Evolutionary conservation across 768 basidiomycete genomes (phyloP).

Genomic region (Lentinula guzmanii): DNA sequence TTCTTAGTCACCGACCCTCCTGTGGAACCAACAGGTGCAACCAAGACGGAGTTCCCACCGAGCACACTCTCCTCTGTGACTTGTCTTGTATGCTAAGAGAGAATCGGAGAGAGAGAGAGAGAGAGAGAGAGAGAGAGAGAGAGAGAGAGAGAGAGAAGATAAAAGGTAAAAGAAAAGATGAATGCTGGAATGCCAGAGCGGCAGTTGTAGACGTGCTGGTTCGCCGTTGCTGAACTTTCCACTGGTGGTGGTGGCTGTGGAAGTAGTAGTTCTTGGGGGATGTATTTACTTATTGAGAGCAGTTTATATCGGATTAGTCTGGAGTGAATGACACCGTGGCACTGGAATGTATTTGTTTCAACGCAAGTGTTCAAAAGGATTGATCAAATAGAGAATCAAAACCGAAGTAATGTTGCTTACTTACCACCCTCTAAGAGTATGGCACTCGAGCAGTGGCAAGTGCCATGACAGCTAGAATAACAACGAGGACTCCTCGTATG

Average conservation of each 20-base stretch:
- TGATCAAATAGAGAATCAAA: too few species aligned
- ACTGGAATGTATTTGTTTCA: slow-evolving; percentile 30
- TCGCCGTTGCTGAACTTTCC: slow-evolving; percentile 18
- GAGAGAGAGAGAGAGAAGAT: too few species aligned
- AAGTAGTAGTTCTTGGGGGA: slow-evolving; percentile 28
- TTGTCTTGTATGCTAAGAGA: neutral
- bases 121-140: too few species aligned
- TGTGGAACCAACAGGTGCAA: neutral
- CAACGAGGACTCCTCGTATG: neutral
- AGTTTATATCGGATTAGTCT: slow-evolving; percentile 25
- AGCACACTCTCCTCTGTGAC: neutral
- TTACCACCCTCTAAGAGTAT: slow-evolving; percentile 28
- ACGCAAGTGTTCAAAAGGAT: slow-evolving; percentile 29
- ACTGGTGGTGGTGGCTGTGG: slow-evolving; percentile 17
- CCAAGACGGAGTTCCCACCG: neutral
- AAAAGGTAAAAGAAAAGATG: too few species aligned
- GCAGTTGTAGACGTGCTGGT: slow-evolving; percentile 27
- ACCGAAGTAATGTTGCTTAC: neutral
- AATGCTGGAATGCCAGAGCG: neutral
- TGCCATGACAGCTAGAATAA: neutral
- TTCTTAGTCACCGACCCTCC: neutral
- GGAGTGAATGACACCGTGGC: neutral
- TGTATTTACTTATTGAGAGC: slow-evolving; percentile 37
- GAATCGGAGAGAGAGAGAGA: slow-evolving; percentile 33
- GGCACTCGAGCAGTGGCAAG: slow-evolving; percentile 21